Evolutionary conservation across 2,329 filamentous ascomycete genomes (phyloP), one percentile per base, ranked within the genome.

Genomic region (Aspergillus ustus): DNA sequence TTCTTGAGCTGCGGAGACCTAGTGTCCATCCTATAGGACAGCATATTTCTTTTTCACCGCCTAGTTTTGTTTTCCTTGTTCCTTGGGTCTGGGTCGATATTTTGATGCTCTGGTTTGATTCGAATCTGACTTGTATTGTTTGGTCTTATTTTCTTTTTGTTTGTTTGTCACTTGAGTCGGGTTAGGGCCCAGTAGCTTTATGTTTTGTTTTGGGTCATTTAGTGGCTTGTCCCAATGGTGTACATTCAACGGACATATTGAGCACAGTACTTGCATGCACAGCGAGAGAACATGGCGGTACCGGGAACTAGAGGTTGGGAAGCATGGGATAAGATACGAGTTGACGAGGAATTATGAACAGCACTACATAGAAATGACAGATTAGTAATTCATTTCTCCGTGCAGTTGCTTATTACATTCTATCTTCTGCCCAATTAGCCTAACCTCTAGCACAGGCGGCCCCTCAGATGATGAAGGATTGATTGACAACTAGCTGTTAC

Each of bases 321-420:
- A 44, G 37, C 17, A 40, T 19, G 37, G 40, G 19, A 43, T 50
- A 50, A 51, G 19, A 51, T 50, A 63, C 45, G 55, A 63, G 34
- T 52, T 61, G 40, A 61, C 34, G 59, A 61, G 37, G 29, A 59
- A 57, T 50, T 9, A 57, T 57, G 54, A 57, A 57, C 8, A 49
- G 17, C 20, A 15, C 49, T 40, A 15, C 37, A 52, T 29, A 55
- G 44, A 25, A 62, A 52, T 40, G 37, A 13, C 29, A 57, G 25
- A 52, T 29, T 43, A 44, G 44, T 46, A 25, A 22, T 56, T 22
- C 28, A 56, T 48, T 49, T 3, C 25, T 25, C 3, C 25, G 25
- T 25, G 40, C 1, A 48, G 22, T 15, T 22, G 45, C 9, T 46
- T 4, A 43, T n/a, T n/a, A 11, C 43, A 45, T 45, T 3, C 44